phyloP scores from a whole-genome alignment of 2,329 filamentous ascomycete genomes.

The Penicillium sp. region DNA sequence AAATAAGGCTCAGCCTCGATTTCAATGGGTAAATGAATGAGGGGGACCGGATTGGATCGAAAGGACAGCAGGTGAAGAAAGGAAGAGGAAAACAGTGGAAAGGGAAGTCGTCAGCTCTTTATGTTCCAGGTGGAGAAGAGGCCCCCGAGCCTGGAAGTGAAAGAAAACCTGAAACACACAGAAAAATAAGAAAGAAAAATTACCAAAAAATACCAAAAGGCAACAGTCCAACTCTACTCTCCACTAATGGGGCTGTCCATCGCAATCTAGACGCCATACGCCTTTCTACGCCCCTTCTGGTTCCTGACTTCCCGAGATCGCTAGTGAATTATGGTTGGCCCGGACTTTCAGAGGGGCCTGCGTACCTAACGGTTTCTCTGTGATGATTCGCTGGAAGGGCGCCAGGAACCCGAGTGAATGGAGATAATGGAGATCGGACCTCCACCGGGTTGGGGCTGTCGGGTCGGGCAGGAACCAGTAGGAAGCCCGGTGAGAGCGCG shows the following conservation, averaged over 20 bases:
- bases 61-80: neutral
- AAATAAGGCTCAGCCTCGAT: slow-evolving; percentile 5
- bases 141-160: neutral
- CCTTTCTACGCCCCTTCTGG: neutral
- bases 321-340: neutral
- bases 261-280: neutral
- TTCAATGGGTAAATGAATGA: slow-evolving; percentile 1
- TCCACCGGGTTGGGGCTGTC: neutral
- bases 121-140: neutral
- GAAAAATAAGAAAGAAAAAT: neutral
- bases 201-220: neutral
- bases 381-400: neutral
- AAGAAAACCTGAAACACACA: slow-evolving; percentile 2
- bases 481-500: neutral
- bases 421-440: neutral
- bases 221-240: neutral
- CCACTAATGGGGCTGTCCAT: neutral
- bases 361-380: neutral
- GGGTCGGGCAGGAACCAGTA: neutral
- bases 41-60: neutral
- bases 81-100: neutral
- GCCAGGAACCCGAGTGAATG: slow-evolving; percentile 4
- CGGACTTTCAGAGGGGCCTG: neutral
- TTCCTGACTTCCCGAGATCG: neutral
- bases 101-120: slow-evolving; percentile 3